These are phyloP conservation scores for Vitis cinerea DNA, from an alignment of 164 flowering plant genomes.

Conservation along the genomic window DNA sequence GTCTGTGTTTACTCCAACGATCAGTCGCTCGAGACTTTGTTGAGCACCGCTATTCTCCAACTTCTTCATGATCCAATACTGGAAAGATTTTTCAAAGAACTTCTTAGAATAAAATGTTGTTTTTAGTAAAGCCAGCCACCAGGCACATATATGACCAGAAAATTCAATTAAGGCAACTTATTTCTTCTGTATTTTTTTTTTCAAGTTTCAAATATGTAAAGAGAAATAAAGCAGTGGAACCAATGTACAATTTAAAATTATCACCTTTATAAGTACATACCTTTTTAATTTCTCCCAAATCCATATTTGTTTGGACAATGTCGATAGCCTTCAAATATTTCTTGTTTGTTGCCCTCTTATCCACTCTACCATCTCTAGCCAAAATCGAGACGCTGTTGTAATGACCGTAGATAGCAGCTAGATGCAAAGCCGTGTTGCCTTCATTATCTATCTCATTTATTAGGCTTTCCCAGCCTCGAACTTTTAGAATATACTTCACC, in stretches of 20 bases:
- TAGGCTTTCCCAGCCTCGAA: not conserved
- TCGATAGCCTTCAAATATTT: constrained; percentile 6
- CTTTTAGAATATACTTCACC: constrained; percentile 6
- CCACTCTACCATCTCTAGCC: constrained; percentile 9
- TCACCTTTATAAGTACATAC: not conserved
- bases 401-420: constrained; percentile 13
- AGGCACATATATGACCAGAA: too few species aligned
- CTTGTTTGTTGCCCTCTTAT: constrained; percentile 14
- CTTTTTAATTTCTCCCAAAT: not conserved
- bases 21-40: not conserved
- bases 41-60: not conserved
- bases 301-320: not conserved
- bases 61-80: not conserved
- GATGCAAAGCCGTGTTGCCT: constrained; percentile 26
- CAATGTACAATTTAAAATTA: too few species aligned
- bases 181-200: too few species aligned
- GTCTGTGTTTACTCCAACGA: not conserved
- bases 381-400: not conserved
- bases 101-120: too few species aligned
- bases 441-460: constrained; percentile 17
- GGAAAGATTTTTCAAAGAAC: not conserved
- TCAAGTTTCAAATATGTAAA: too few species aligned
- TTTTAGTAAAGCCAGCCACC: too few species aligned
- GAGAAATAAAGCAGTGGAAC: too few species aligned
- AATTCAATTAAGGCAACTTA: too few species aligned